phyloP scores from a whole-genome alignment of 2,329 filamentous ascomycete species.

The Allantophomopsis cytisporea region DNA sequence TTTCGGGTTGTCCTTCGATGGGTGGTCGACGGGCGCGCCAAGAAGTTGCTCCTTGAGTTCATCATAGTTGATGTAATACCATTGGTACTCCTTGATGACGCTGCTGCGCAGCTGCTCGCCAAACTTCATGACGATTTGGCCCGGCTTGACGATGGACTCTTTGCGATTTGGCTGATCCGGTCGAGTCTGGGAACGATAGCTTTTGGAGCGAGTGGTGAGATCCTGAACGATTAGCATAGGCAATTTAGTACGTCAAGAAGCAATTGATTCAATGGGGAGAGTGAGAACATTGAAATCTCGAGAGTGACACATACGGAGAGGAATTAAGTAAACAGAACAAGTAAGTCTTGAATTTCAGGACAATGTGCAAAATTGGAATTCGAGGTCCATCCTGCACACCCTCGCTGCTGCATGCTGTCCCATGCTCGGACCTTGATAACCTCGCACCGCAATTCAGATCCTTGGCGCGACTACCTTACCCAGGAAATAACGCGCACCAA shows the following conservation, averaged over 20 bases:
- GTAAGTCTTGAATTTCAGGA: no score
- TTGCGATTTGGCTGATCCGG: neutral
- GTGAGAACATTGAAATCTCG: no score
- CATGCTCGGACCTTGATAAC: no score
- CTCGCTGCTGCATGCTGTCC: no score
- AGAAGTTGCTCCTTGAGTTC: slow-evolving; percentile 81
- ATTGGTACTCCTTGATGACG: slow-evolving; percentile 91
- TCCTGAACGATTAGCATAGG: slow-evolving; percentile 8
- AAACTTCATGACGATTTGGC: slow-evolving; percentile 62
- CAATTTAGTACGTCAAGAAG: neutral
- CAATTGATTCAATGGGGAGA: no score
- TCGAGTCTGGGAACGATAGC: slow-evolving; percentile 1
- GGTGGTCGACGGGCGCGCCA: slow-evolving; percentile 45
- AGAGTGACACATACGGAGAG: no score
- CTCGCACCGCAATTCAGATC: no score
- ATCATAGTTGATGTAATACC: slow-evolving; percentile 98
- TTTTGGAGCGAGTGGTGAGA: slow-evolving; percentile 1
- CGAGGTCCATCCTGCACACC: no score
- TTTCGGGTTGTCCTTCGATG: slow-evolving; percentile 28
- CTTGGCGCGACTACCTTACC: no score
- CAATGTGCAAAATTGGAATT: no score
- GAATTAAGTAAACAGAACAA: no score
- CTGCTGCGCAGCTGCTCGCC: slow-evolving; percentile 94
- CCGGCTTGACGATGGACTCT: slow-evolving; percentile 21
- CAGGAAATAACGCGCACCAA: no score